These are phyloP conservation scores for Rhodotorula taiwanensis DNA, from an alignment of 768 basidiomycete species.

Conservation along the genomic window DNA sequence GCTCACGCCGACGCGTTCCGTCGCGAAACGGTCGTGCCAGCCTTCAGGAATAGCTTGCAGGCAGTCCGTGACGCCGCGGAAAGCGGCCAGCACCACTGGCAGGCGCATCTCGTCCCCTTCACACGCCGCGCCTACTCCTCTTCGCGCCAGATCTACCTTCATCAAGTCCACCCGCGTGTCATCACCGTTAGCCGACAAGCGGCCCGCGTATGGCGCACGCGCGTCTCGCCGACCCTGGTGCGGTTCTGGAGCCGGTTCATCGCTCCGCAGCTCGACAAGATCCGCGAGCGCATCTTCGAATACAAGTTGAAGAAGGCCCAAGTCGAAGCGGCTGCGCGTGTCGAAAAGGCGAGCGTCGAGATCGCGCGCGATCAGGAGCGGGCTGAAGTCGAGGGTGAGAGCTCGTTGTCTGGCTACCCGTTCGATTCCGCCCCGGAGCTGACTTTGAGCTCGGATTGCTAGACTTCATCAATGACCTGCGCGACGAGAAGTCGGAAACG, in stretches of 20 bases:
- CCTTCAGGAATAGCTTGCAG: constrained; percentile 4
- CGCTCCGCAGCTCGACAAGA: constrained; percentile 40
- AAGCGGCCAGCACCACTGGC: constrained; percentile 27
- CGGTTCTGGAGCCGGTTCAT: constrained; percentile 40
- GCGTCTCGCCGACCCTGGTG: constrained; percentile 29
- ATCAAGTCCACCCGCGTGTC: constrained; percentile 36
- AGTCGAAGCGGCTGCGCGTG: constrained; percentile 29
- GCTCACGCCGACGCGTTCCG: constrained; percentile 9
- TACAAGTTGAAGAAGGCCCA: constrained; percentile 35
- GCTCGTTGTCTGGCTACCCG: neutral
- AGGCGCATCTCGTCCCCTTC: constrained; percentile 28
- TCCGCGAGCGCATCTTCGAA: constrained; percentile 39
- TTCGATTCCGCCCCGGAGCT: neutral
- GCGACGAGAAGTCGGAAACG: constrained; percentile 6
- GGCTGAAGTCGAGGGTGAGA: constrained; percentile 26
- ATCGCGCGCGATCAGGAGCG: constrained; percentile 18
- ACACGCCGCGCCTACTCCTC: constrained; percentile 27
- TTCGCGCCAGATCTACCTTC: constrained; percentile 27
- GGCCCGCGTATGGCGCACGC: constrained; percentile 16
- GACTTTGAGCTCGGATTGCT: neutral
- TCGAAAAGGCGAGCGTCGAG: constrained; percentile 31
- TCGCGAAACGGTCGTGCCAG: too few species aligned
- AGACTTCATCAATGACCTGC: constrained; percentile 35
- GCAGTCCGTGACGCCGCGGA: constrained; percentile 16
- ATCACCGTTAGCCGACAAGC: neutral